Percentiles rank a stretch among this genome's conserved stretches.
These are phyloP conservation scores for Syncephalastrum sp. DNA, from an alignment of 371 early-diverging fungal genomes.

Conservation along the genomic window DNA sequence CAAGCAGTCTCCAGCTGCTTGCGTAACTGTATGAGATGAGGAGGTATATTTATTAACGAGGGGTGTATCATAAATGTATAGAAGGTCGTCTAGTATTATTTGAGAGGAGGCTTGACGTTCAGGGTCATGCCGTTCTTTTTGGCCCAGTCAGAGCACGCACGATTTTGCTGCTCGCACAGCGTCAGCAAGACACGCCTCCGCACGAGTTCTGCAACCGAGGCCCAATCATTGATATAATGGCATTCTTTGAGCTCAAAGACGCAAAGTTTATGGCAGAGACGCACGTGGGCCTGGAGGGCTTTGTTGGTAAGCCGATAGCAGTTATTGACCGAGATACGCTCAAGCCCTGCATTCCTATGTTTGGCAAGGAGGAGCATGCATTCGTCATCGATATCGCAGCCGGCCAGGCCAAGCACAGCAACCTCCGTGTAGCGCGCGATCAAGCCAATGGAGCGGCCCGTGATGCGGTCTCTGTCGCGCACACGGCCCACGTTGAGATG, in stretches of 20 bases:
- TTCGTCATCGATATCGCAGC: conserved; percentile 58
- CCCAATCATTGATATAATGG: conserved; percentile 46
- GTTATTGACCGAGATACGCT: conserved; percentile 60
- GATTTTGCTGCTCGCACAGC: conserved; percentile 45
- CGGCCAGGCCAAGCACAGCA: conserved; percentile 56
- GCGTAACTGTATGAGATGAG: too few relatives aligned
- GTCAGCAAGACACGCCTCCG: conserved; percentile 40
- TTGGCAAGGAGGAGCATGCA: conserved; percentile 52
- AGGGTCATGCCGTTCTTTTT: conserved; percentile 22
- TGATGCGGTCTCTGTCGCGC: conserved; percentile 50
- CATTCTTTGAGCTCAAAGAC: conserved; percentile 67
- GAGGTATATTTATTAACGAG: too few relatives aligned
- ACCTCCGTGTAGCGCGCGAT: conserved; percentile 53
- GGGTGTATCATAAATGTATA: background rate
- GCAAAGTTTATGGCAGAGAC: conserved; percentile 47
- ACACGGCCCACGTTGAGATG: conserved; percentile 62
- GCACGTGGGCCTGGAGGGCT: conserved; percentile 43
- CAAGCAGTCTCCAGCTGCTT: too few relatives aligned
- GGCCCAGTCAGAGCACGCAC: conserved; percentile 45
- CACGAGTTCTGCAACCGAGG: conserved; percentile 33
- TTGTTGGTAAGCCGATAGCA: conserved; percentile 56
- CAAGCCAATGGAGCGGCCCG: conserved; percentile 46
- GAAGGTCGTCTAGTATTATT: conserved; percentile 12
- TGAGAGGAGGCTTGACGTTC: conserved; percentile 39
- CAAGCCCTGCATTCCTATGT: conserved; percentile 40